Conservation (phyloP, 2,329 filamentous ascomycete genomes). For the Aspergillus calidoustus region DNA sequence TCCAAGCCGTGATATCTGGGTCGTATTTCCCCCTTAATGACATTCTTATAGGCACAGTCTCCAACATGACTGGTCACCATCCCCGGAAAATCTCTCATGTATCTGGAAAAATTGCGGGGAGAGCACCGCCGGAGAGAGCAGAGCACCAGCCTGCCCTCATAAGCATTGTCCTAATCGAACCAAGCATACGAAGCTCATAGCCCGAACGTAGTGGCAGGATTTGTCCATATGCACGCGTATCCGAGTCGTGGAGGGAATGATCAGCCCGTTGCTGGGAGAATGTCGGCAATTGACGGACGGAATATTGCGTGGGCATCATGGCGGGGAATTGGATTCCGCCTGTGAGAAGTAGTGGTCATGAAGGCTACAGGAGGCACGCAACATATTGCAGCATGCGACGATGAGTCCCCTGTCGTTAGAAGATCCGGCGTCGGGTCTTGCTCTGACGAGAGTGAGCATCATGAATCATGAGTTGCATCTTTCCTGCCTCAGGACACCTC, state of each 20-base stretch:
- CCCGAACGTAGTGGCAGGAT: neutral
- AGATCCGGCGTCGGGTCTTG: neutral
- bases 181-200: conserved; percentile 16
- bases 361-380: neutral
- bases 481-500: neutral
- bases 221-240: conserved; percentile 9
- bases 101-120: conserved; percentile 22
- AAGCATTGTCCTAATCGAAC: conserved; percentile 10
- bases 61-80: neutral
- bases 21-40: neutral
- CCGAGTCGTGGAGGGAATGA: neutral
- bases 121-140: neutral
- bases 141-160: neutral
- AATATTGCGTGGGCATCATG: conserved; percentile 24
- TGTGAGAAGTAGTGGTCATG: conserved; percentile 15
- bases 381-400: neutral
- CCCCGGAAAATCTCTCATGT: conserved; percentile 17
- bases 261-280: conserved; percentile 8
- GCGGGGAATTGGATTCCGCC: conserved; percentile 29
- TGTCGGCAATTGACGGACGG: conserved; percentile 20
- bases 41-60: conserved; percentile 11
- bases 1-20: neutral
- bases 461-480: neutral
- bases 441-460: neutral
- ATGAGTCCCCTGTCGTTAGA: neutral